Percentiles rank a stretch among this genome's conserved stretches.
Conservation (phyloP, 2,329 filamentous ascomycete species). For the Biscogniauxia mediterranea region DNA sequence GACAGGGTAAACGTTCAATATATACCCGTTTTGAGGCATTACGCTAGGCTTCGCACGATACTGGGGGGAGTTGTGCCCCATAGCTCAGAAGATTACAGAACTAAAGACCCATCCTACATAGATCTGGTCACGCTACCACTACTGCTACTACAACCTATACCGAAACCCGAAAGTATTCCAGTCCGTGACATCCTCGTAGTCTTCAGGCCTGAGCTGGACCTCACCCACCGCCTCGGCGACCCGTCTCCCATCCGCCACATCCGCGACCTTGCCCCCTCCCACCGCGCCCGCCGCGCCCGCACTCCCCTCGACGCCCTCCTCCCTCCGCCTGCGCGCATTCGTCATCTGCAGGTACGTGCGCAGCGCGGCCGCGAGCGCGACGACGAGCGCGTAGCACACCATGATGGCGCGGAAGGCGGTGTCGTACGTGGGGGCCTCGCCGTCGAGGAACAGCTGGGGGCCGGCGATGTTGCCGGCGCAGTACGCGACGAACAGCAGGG, state of each 20-base stretch:
- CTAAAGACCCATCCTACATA: no score
- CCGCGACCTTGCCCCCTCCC: slow-evolving; percentile 36
- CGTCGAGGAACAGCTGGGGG: slow-evolving; percentile 51
- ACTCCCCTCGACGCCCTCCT: slow-evolving; percentile 46
- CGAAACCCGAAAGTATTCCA: slow-evolving; percentile 59
- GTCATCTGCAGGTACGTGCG: slow-evolving; percentile 46
- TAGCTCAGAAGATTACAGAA: not conserved
- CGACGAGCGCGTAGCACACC: slow-evolving; percentile 53
- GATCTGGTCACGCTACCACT: no score
- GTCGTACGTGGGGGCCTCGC: slow-evolving; percentile 50
- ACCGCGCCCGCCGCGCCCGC: slow-evolving; percentile 41
- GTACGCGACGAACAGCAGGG: slow-evolving; percentile 54
- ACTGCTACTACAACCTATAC: slow-evolving; percentile 45
- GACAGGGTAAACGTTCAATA: no score
- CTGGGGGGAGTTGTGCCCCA: no score
- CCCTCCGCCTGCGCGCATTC: slow-evolving; percentile 41
- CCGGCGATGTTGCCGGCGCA: slow-evolving; percentile 56
- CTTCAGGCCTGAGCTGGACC: slow-evolving; percentile 40
- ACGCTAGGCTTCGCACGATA: no score
- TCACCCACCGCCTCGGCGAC: slow-evolving; percentile 34
- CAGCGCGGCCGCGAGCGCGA: slow-evolving; percentile 42
- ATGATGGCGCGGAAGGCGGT: slow-evolving; percentile 56
- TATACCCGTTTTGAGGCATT: no score
- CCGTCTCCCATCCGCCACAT: slow-evolving; percentile 22
- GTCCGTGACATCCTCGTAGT: slow-evolving; percentile 59